Evolutionary conservation across 2,329 filamentous ascomycete species (phyloP), one percentile per base, ranked within the genome.

Genomic region (Beauveria sp.): DNA sequence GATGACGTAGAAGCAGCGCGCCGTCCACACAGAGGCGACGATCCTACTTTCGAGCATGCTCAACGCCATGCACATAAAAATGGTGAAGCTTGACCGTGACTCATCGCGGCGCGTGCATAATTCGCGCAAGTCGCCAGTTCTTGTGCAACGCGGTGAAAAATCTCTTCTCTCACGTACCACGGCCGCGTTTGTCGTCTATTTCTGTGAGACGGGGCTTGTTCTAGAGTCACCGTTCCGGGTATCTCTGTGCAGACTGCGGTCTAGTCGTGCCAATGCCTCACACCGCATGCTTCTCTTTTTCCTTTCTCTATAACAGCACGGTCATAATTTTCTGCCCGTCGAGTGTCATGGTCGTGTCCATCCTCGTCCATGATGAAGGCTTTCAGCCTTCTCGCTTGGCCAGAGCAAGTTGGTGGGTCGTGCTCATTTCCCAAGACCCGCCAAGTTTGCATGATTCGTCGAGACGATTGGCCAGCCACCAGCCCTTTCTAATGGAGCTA

Each of bases 351-450:
- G 10, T 8, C 28, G 28, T 28, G 8, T 28, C 10, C 30, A 14
- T 14, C 10, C 12, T 5, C 30, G 4, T 14, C 30, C 30, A n/a
- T 40, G 51, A 52, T 24, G n/a, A 34, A 20, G 44, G 22, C 53
- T 9, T 30, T 55, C 40, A 55, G 53, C 43, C 40, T n/a, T 55
- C 43, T 57, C 24, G 48, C 24, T 43, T 52, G 24, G 26, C 48
- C 22, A 50, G 40, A 59, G 26, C 28, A n/a, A 46, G 10, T 26
- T 26, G 16, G 34, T 26, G 55, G 55, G n/a, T 20, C 46, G 14
- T 22, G 5, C 34, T 58, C 55, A 58, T 58, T 58, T 58, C 55
- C 55, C 55, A 37, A 16, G 46, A 52, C 37, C 55, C 55, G 18
- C 47, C 24, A 3, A n/a, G 34, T 24, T 43, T 34, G 47, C 47